Percentiles rank a stretch among this genome's conserved stretches.
phyloP scores from a whole-genome alignment of 352 stramenopile genomes.

The Elongisporangium undulatum region DNA sequence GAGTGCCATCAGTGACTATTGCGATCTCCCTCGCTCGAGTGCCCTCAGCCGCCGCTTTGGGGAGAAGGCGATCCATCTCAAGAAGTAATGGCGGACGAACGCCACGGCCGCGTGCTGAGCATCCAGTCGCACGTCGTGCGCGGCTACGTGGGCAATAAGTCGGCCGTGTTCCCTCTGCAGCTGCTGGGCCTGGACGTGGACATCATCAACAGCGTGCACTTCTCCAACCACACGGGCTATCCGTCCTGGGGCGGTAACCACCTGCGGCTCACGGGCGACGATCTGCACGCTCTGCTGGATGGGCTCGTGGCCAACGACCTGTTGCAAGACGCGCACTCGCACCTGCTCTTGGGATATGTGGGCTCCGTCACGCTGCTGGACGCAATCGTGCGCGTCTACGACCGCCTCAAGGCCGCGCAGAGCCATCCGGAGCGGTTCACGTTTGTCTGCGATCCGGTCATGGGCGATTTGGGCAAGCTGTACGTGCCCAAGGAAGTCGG shows the following conservation, averaged over 20 bases:
- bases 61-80: neutral
- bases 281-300: constrained; percentile 73
- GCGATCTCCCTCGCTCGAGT: no score
- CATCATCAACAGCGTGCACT: constrained; percentile 87
- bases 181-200: constrained; percentile 83
- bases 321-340: constrained; percentile 62
- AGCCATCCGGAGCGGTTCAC: constrained; percentile 40
- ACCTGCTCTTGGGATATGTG: constrained; percentile 82
- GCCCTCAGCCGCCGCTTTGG: no score
- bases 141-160: constrained; percentile 86
- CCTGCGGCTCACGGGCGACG: constrained; percentile 51
- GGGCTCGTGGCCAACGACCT: constrained; percentile 70
- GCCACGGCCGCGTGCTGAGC: constrained; percentile 66
- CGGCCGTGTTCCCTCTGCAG: constrained; percentile 81
- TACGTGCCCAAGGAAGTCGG: constrained; percentile 81
- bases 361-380: constrained; percentile 63
- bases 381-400: constrained; percentile 62
- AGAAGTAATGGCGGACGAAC: constrained; percentile 18
- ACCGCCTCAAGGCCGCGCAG: constrained; percentile 54
- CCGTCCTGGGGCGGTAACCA: constrained; percentile 59
- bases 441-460: constrained; percentile 83
- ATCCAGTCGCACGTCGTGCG: constrained; percentile 88
- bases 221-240: constrained; percentile 88
- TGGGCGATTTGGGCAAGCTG: constrained; percentile 75
- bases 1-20: no score